Percentiles rank a stretch among this genome's conserved stretches.
Conservation (phyloP, 176 grass and related monocot genomes). For the Rhipidocladum racemiflorum region DNA sequence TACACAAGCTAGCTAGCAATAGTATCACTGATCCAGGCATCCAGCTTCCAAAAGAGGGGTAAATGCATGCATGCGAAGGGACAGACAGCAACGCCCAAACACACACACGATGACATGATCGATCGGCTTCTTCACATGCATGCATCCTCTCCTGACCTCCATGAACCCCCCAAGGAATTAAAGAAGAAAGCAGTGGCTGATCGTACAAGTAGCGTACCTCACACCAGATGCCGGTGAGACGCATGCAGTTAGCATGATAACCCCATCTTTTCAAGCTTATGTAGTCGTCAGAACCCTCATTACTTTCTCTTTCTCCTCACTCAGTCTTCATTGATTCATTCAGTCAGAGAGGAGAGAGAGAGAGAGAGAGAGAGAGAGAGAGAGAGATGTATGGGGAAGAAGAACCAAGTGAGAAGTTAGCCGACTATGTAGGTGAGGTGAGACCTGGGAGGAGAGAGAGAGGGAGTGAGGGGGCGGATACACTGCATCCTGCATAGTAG, state of each 20-base stretch:
- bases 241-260: background rate
- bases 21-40: background rate
- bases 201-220: background rate
- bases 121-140: background rate
- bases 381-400: background rate
- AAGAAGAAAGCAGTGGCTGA: background rate
- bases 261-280: background rate
- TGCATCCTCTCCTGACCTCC: background rate
- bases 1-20: too few species aligned
- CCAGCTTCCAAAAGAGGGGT: background rate
- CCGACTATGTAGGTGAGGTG: background rate
- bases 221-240: slow-evolving; percentile 12
- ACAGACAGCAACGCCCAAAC: background rate
- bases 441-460: background rate
- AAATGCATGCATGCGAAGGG: background rate
- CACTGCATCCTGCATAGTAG: slow-evolving; percentile 31
- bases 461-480: background rate
- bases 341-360: background rate
- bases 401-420: background rate
- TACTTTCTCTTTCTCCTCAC: background rate
- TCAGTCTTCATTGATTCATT: background rate
- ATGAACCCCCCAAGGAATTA: background rate
- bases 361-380: background rate
- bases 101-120: background rate
- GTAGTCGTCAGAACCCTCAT: background rate